phyloP scores from a whole-genome alignment of 139 green algal genomes.

The Coelastrella sp. region DNA sequence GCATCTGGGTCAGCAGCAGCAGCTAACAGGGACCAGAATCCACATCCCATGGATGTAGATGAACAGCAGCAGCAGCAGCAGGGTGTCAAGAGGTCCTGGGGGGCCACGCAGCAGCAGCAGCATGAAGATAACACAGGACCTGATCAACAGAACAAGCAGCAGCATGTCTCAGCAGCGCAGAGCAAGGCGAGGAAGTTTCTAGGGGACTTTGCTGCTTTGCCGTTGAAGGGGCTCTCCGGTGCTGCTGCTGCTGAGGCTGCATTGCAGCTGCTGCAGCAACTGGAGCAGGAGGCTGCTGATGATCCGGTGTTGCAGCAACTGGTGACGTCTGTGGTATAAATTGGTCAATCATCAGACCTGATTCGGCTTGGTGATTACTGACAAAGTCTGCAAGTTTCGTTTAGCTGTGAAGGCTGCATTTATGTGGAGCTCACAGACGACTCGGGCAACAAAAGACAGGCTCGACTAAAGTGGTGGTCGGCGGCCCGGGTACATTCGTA shows the following conservation, averaged over 20 bases:
- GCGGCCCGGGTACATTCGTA: no score
- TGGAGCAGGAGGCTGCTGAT: constrained; percentile 63
- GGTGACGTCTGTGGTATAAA: neutral
- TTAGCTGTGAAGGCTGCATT: no score
- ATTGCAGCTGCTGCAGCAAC: constrained; percentile 55
- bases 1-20: constrained; percentile 8
- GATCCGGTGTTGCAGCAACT: constrained; percentile 60
- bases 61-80: constrained; percentile 36
- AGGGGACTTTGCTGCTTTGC: constrained; percentile 74
- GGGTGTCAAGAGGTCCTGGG: constrained; percentile 16
- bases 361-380: no score
- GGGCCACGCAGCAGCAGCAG: constrained; percentile 29
- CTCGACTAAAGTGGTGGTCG: no score
- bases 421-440: no score
- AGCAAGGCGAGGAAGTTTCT: constrained; percentile 56
- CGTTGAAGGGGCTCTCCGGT: constrained; percentile 56
- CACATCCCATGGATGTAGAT: constrained; percentile 24
- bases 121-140: neutral
- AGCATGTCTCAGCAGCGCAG: neutral
- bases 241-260: constrained; percentile 57
- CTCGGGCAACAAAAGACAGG: no score
- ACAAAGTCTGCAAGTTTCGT: no score
- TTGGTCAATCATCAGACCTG: no score
- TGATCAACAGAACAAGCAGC: constrained; percentile 3
- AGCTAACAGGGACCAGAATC: neutral